Conservation (phyloP, 495 filamentous ascomycete species). For the Jackrogersella minutella region DNA sequence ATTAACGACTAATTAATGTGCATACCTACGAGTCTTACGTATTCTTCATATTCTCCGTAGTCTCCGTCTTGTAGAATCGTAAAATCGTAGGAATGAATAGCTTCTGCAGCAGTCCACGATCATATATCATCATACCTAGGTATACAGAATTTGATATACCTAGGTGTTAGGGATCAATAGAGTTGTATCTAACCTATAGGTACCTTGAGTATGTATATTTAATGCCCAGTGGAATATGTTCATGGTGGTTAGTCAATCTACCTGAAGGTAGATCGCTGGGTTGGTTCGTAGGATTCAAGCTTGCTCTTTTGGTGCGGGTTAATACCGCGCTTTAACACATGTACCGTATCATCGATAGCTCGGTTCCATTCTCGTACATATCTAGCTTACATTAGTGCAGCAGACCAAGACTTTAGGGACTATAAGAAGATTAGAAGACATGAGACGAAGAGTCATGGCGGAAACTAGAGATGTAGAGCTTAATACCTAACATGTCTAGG, state of each 20-base stretch:
- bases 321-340: slow-evolving; percentile 35
- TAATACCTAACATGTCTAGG: neutral
- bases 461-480: slow-evolving; percentile 7
- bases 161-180: too few species aligned
- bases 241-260: slow-evolving; percentile 27
- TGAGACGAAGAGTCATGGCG: slow-evolving; percentile 18
- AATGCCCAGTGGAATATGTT: too few species aligned
- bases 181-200: too few species aligned
- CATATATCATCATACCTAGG: too few species aligned
- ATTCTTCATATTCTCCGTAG: too few species aligned
- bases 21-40: too few species aligned
- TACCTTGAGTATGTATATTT: slow-evolving; percentile 12
- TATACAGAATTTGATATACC: too few species aligned
- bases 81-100: too few species aligned
- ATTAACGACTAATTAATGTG: too few species aligned
- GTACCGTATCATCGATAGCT: slow-evolving; percentile 39
- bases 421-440: slow-evolving; percentile 22
- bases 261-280: slow-evolving; percentile 35
- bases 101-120: too few species aligned
- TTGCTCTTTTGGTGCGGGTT: slow-evolving; percentile 26
- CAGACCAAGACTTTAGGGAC: slow-evolving; percentile 12
- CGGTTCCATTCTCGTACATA: slow-evolving; percentile 31
- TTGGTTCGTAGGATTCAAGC: slow-evolving; percentile 37
- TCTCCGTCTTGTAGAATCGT: too few species aligned
- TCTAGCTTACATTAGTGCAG: slow-evolving; percentile 32